A percentile compares a stretch with the other conserved stretches of the same genome.
These are phyloP conservation scores for Microthlaspi erraticum DNA, from an alignment of 345 rosid species.

Conservation along the genomic window DNA sequence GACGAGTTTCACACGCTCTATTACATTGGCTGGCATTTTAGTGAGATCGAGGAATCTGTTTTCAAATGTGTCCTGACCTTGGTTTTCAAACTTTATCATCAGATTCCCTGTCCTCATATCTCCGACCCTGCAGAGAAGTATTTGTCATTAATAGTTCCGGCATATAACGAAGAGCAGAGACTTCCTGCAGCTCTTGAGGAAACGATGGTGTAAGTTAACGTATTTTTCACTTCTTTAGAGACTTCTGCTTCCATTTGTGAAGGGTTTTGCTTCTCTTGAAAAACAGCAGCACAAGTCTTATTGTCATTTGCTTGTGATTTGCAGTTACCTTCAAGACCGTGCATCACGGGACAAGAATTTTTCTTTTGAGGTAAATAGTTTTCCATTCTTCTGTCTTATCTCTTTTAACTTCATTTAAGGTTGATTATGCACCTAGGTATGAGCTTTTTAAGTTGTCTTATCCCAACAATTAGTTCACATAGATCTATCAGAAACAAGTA, in stretches of 20 bases:
- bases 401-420: not conserved
- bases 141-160: conserved; percentile 85
- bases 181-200: conserved; percentile 92
- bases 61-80: not conserved
- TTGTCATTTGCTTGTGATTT: conserved; percentile 39
- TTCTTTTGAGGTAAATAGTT: conserved; percentile 79
- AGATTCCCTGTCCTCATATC: conserved; percentile 75
- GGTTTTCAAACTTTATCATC: conserved; percentile 24
- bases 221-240: not conserved
- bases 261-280: conserved; percentile 16
- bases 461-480: not conserved
- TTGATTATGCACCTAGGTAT: not conserved
- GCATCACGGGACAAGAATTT: conserved; percentile 78
- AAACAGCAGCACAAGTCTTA: conserved; percentile 1
- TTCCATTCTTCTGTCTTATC: conserved; percentile 3
- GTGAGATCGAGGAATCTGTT: not conserved
- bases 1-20: not conserved
- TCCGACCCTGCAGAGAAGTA: conserved; percentile 83
- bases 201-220: conserved; percentile 72
- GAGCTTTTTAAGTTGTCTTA: not conserved
- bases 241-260: not conserved
- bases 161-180: conserved; percentile 87
- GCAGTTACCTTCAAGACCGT: conserved; percentile 84
- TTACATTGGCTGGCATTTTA: not conserved
- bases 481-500: not conserved